A percentile compares a stretch with the other conserved stretches of the same genome.
phyloP scores from a whole-genome alignment of 192 early-diverging fungal genomes.

The Lobosporangium transversale region DNA sequence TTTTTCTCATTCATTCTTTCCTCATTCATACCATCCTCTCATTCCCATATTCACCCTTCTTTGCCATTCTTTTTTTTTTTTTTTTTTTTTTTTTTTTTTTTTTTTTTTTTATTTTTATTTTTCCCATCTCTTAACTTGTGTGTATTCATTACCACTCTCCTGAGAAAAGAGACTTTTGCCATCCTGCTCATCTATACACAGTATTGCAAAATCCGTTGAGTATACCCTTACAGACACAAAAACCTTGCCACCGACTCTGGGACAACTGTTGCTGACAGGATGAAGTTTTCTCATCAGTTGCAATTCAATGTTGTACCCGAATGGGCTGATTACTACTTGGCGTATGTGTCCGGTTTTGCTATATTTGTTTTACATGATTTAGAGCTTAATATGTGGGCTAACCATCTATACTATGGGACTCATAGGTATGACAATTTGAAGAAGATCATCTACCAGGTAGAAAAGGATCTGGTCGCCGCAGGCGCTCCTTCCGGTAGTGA shows the following conservation, averaged over 20 bases:
- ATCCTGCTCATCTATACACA: too few species aligned
- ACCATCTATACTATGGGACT: too few species aligned
- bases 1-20: too few species aligned
- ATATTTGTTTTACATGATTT: too few species aligned
- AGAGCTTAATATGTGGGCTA: too few species aligned
- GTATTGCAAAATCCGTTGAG: too few species aligned
- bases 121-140: not conserved
- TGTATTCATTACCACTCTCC: not conserved
- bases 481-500: conserved; percentile 40
- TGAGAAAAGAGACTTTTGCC: too few species aligned
- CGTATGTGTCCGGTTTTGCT: too few species aligned
- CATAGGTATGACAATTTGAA: conserved; percentile 78
- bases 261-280: conserved; percentile 27
- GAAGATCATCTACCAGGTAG: conserved; percentile 80
- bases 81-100: not conserved
- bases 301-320: conserved; percentile 92
- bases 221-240: too few species aligned
- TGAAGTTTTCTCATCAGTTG: conserved; percentile 95
- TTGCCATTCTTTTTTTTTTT: not conserved
- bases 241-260: too few species aligned
- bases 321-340: conserved; percentile 83
- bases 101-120: not conserved
- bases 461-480: conserved; percentile 66
- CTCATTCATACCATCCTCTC: not conserved
- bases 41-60: not conserved